Evolutionary conservation across 805 yeast species (phyloP), one percentile per base, ranked within the genome.

Genomic region (Saccharomycopsis sp.): DNA sequence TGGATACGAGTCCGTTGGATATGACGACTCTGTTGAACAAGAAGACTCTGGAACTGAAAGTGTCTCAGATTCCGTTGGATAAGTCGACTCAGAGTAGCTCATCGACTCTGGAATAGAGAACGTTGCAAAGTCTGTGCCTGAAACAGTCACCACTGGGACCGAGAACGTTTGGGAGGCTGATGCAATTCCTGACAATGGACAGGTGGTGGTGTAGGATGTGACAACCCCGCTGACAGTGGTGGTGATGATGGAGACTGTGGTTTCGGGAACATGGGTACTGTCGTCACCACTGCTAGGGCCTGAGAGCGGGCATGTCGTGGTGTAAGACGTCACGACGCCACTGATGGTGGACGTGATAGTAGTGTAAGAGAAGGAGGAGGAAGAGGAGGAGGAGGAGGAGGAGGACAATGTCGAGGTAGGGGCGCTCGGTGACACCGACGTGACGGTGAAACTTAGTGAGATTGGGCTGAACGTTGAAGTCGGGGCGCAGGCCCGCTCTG

Each of bases 151-250:
- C n/a, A n/a, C n/a, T n/a, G n/a, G n/a, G n/a, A n/a, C n/a, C n/a
- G n/a, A n/a, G n/a, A n/a, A n/a, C n/a, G n/a, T n/a, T n/a, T n/a
- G n/a, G n/a, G n/a, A n/a, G n/a, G n/a, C n/a, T n/a, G n/a, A n/a
- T n/a, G n/a, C n/a, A n/a, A n/a, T n/a, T n/a, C n/a, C n/a, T n/a
- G n/a, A n/a, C 30, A 46, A 44, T 30, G 50, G 46, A 16, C 50
- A 43, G 39, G 42, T 34, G 26, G 48, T 41, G 10, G 48, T 42
- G 41, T 40, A 46, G 13, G 30, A 13, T n/a, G 48, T 47, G 7
- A 38, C 41, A 19, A 41, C 43, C 12, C 43, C 43, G 8, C 30
- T 27, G 19, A 41, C 26, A 13, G 48, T 41, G 17, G 19, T 27
- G n/a, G 48, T 45, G 22, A 42, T 34, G 23, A 19, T 25, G n/a